Percentiles rank a stretch among this genome's conserved stretches.
phyloP scores from a whole-genome alignment of 2,329 filamentous ascomycete genomes.

The Bertia moriformis region DNA sequence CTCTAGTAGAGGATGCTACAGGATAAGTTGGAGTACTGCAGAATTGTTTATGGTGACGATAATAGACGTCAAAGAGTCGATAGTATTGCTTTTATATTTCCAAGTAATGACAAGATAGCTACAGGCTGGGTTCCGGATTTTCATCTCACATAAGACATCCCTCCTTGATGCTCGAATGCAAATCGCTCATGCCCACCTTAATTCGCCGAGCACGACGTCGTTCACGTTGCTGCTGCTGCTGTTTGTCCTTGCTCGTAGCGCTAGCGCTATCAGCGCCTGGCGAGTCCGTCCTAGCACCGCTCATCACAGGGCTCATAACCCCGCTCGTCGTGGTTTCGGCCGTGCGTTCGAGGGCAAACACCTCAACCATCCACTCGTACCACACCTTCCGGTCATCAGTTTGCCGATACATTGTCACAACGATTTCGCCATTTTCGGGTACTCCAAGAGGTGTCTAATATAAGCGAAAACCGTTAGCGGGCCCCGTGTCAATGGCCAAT shows the following conservation, averaged over 20 bases:
- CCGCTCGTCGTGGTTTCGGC: background rate
- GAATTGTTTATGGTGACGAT: too few relatives aligned
- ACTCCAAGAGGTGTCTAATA: constrained; percentile 69
- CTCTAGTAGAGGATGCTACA: too few relatives aligned
- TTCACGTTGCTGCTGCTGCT: too few relatives aligned
- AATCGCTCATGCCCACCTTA: constrained; percentile 24
- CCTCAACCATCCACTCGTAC: constrained; percentile 97
- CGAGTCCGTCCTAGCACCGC: background rate
- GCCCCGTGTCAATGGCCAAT: too few relatives aligned
- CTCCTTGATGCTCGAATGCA: constrained; percentile 30
- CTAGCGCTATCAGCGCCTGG: background rate
- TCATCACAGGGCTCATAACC: background rate
- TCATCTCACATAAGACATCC: constrained; percentile 31
- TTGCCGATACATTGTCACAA: constrained; percentile 89
- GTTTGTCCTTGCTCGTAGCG: background rate
- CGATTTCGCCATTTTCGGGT: constrained; percentile 70
- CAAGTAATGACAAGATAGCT: too few relatives aligned
- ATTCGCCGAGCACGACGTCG: constrained; percentile 10
- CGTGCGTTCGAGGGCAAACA: constrained; percentile 23
- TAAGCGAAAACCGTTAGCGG: too few relatives aligned
- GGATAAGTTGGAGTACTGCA: too few relatives aligned
- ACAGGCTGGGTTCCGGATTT: too few relatives aligned
- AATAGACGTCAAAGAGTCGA: too few relatives aligned
- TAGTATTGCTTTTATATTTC: too few relatives aligned
- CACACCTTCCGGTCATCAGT: constrained; percentile 92